Base-by-base conservation (phyloP, 805 yeast species). In the Yarrowia osloensis region DNA sequence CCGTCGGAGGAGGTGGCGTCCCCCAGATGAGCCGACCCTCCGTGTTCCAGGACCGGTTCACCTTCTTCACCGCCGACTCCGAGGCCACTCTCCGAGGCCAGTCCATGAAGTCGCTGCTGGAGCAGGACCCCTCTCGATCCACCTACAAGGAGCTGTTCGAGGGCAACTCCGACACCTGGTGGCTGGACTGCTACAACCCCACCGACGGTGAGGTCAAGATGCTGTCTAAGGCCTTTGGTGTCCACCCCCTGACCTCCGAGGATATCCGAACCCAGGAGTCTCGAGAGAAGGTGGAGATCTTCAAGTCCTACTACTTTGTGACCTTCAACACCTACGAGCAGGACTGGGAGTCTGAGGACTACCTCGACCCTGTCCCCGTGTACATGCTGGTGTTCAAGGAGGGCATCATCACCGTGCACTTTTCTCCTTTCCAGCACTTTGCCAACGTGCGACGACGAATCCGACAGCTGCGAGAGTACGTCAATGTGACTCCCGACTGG, bases 191-290 rank as follows among this genome's bases (percentile, higher is more conserved):
- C 75, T 81, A 86, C 47, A 88, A 97, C 74, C 98, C 99, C 8
- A 91, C 97, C 0, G 98, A 94, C 75, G 88, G 87, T 22, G 99
- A 95, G 78, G 91, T 95, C 97, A 89, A 90, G 74, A 88, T 91
- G 73, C 77, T 95, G 44, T 88, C 97, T 12, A 93, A 93, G 73
- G 95, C 98, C 0, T 94, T 94, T 77, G 97, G 97, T 11, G 90
- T 94, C 78, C 99, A 94, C 81, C 99, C 99, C 39, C 86, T 94
- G 81, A 94, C 99, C 0, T 92, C 97, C 0, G 99, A 94, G 80
- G 99, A 94, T 86, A 93, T 94, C 70, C 82, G 97, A 68, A 90
- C 92, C 86, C 97, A 93, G 79, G 99, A 94, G 80, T 86, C 97
- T 24, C 92, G 99, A 78, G 99, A 94, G 80, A 94, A 94, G 78